phyloP scores from a whole-genome alignment of 208 protist genomes.

The Leptomonas pyrrhocoris region DNA sequence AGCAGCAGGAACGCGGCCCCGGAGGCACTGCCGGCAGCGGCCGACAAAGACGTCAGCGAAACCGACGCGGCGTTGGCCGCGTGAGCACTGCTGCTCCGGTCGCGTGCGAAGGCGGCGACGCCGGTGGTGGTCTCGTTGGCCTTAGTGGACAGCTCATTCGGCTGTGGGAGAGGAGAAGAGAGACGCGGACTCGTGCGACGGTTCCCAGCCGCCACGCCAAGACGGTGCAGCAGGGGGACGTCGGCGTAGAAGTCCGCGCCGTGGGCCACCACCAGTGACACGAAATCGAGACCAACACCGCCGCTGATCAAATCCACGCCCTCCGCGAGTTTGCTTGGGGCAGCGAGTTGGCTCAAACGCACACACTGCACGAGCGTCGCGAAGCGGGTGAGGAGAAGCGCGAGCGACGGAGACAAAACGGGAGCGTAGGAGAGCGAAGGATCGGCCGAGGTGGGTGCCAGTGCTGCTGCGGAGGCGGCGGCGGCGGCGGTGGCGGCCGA shows the following conservation, averaged over 20 bases:
- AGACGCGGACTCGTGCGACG: neutral
- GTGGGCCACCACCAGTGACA: slow-evolving; percentile 12
- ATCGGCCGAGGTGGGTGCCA: neutral
- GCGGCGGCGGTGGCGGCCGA: neutral
- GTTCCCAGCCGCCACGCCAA: neutral
- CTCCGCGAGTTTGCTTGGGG: neutral
- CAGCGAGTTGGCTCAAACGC: slow-evolving; percentile 8
- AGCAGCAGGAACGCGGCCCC: neutral
- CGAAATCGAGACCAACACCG: slow-evolving; percentile 13
- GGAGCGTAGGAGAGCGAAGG: neutral
- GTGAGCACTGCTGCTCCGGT: neutral
- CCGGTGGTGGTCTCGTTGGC: neutral
- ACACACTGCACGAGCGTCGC: slow-evolving; percentile 15
- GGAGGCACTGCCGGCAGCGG: neutral
- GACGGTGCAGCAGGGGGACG: slow-evolving; percentile 7
- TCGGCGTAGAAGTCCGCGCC: slow-evolving; percentile 9
- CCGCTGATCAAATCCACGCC: neutral
- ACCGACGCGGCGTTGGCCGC: neutral
- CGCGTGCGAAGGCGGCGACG: neutral
- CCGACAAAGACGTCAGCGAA: neutral
- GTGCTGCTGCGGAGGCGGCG: slow-evolving; percentile 5
- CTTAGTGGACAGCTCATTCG: too few relatives aligned
- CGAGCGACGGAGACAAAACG: slow-evolving; percentile 1
- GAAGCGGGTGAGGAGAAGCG: slow-evolving; percentile 16
- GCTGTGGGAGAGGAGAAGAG: too few relatives aligned